phyloP scores from a whole-genome alignment of 108 stramenopile species.

The Nitzschia sp. region DNA sequence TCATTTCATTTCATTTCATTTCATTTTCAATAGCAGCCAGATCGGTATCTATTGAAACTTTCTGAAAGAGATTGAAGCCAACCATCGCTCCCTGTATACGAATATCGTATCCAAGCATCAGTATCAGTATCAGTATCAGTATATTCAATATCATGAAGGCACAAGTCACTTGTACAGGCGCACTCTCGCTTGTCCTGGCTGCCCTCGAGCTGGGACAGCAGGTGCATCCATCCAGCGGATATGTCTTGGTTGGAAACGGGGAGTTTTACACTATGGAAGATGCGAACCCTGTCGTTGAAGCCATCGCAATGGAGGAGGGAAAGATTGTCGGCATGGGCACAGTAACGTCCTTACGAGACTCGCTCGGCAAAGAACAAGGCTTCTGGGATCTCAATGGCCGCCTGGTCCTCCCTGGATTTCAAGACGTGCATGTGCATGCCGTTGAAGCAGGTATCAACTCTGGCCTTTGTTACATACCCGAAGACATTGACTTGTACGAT shows the following conservation, averaged over 20 bases:
- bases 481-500: neutral
- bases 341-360: neutral
- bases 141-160: too few species aligned
- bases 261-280: neutral
- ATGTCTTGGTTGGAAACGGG: neutral
- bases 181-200: too few species aligned
- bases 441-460: neutral
- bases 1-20: too few species aligned
- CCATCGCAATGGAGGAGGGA: neutral
- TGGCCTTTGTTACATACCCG: neutral
- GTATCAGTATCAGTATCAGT: too few species aligned
- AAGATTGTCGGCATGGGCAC: neutral
- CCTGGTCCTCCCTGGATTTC: neutral
- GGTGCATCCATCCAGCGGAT: neutral
- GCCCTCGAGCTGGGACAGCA: too few species aligned
- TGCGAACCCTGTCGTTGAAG: neutral
- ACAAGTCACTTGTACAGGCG: too few species aligned
- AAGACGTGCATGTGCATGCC: neutral
- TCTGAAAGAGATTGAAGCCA: too few species aligned
- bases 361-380: neutral
- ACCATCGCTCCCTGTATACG: too few species aligned
- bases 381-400: neutral
- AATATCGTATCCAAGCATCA: too few species aligned
- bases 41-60: too few species aligned
- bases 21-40: too few species aligned